A percentile compares a stretch with the other conserved stretches of the same genome.
These are phyloP conservation scores for Ganoderma lingzhi DNA, from an alignment of 1,284 basidiomycete species.

Conservation along the genomic window DNA sequence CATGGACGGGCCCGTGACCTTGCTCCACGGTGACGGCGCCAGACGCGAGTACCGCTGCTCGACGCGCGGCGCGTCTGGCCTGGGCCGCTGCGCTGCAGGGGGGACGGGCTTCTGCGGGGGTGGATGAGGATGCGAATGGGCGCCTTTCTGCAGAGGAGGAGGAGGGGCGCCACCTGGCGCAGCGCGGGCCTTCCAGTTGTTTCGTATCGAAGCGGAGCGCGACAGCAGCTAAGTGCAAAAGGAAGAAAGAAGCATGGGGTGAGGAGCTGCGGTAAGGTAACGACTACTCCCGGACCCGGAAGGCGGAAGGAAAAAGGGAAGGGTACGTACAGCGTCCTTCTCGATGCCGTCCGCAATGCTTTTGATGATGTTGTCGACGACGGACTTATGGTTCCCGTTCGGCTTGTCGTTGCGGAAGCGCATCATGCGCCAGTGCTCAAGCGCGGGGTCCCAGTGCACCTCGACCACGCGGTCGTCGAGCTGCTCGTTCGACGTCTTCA, in stretches of 20 bases:
- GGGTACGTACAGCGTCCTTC: conserved; percentile 72
- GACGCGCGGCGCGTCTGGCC: conserved; percentile 33
- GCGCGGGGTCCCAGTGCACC: conserved; percentile 83
- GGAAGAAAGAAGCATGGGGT: conserved; percentile 13
- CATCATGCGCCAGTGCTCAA: conserved; percentile 86
- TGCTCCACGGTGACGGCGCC: conserved; percentile 70
- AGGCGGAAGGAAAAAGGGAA: background rate
- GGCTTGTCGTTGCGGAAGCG: conserved; percentile 93
- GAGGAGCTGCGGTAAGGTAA: background rate
- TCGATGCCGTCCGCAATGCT: conserved; percentile 94
- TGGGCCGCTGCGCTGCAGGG: conserved; percentile 21
- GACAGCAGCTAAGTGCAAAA: conserved; percentile 62
- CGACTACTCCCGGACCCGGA: background rate
- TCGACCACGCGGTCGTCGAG: conserved; percentile 95
- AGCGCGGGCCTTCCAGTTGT: conserved; percentile 72
- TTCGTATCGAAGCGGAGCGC: conserved; percentile 65
- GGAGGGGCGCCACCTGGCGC: conserved; percentile 40
- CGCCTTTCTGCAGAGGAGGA: conserved; percentile 20
- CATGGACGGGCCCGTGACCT: conserved; percentile 68
- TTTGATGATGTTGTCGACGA: conserved; percentile 87
- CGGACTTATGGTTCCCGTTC: conserved; percentile 84
- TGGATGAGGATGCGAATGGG: background rate
- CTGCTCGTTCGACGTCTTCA: conserved; percentile 89
- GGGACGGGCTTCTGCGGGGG: conserved; percentile 22
- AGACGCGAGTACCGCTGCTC: conserved; percentile 71